phyloP scores from a whole-genome alignment of 305 asterid genomes.

The Solanum hybrid region DNA sequence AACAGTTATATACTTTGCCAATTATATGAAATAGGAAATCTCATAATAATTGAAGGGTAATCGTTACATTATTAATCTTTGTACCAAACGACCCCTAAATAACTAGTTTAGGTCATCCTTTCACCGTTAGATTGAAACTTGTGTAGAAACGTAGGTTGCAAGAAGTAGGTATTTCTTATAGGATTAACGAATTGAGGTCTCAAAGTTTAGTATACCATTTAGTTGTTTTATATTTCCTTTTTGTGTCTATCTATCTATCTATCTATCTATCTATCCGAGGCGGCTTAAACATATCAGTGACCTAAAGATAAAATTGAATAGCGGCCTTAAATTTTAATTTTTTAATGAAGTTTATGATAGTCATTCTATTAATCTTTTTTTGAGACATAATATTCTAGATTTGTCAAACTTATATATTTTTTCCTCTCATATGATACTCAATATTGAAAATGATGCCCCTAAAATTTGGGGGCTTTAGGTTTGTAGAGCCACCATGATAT shows the following conservation, averaged over 20 bases:
- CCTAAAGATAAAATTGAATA: background rate
- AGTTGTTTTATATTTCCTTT: background rate
- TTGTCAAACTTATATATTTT: background rate
- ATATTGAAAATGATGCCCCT: background rate
- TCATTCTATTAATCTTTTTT: background rate
- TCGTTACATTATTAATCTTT: background rate
- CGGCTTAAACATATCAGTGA: background rate
- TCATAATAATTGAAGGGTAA: background rate
- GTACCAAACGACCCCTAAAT: background rate
- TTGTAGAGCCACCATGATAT: background rate
- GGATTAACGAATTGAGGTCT: background rate
- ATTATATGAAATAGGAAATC: background rate
- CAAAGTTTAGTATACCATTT: background rate
- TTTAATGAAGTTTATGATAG: background rate
- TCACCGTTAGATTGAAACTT: background rate
- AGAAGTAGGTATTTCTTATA: background rate
- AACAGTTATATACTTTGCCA: background rate
- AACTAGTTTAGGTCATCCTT: background rate
- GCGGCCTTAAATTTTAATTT: background rate
- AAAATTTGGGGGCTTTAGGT: background rate
- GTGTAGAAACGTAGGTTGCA: background rate
- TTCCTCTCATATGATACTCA: background rate
- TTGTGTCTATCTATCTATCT: background rate
- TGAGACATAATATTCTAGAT: background rate
- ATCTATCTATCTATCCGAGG: background rate